These are phyloP conservation scores for Aspergillus piperis DNA, from an alignment of 2,329 filamentous ascomycete genomes.

Conservation along the genomic window DNA sequence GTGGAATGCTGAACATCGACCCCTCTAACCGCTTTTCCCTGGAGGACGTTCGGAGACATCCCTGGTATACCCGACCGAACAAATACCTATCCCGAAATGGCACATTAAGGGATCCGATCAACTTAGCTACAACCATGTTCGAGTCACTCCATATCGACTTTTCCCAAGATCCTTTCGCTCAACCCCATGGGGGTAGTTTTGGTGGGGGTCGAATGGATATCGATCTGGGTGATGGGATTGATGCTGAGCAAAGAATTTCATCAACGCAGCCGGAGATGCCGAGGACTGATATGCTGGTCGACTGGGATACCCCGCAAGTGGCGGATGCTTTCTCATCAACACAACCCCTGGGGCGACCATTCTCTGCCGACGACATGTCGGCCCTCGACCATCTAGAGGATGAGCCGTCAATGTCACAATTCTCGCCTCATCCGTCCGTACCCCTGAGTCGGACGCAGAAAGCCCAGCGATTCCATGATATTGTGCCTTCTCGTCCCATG, in stretches of 20 bases:
- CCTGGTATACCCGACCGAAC: constrained; percentile 89
- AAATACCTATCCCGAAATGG: constrained; percentile 73
- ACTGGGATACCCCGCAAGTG: constrained; percentile 79
- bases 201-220: constrained; percentile 67
- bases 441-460: constrained; percentile 85
- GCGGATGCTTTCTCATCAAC: constrained; percentile 46
- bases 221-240: constrained; percentile 52
- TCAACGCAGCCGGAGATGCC: constrained; percentile 85
- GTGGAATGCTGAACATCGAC: constrained; percentile 90
- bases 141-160: constrained; percentile 90
- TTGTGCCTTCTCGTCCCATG: constrained; percentile 82
- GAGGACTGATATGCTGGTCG: constrained; percentile 72
- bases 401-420: constrained; percentile 82
- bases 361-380: constrained; percentile 41
- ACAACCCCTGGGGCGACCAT: constrained; percentile 46
- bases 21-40: constrained; percentile 76
- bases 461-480: constrained; percentile 84
- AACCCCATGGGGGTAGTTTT: constrained; percentile 40
- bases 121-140: constrained; percentile 92
- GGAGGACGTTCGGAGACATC: constrained; percentile 81
- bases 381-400: constrained; percentile 70
- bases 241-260: constrained; percentile 58
- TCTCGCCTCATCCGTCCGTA: constrained; percentile 74
- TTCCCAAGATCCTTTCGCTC: constrained; percentile 63
- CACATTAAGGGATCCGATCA: constrained; percentile 73